phyloP scores from a whole-genome alignment of 345 rosid species.

The Populus pruinosa region DNA sequence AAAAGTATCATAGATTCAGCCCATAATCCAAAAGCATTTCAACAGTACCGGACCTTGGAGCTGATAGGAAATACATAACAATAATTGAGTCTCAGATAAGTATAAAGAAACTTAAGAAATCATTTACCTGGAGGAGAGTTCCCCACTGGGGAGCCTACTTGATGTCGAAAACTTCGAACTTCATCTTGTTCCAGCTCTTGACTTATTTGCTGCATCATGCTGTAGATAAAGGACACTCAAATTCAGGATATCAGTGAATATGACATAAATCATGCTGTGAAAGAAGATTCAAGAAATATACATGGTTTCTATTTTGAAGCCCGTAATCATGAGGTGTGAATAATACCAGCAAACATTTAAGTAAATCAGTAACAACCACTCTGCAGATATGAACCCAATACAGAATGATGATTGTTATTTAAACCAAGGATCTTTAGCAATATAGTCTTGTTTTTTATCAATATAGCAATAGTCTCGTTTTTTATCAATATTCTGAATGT shows the following conservation, averaged over 20 bases:
- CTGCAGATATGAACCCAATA: background rate
- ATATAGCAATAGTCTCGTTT: background rate
- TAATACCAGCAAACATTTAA: background rate
- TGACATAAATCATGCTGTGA: background rate
- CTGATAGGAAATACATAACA: slow-evolving; percentile 17
- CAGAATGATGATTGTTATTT: background rate
- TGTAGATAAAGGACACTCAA: slow-evolving; percentile 16
- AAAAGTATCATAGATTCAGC: slow-evolving; percentile 12
- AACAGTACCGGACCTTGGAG: background rate
- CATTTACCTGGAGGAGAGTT: slow-evolving; percentile 51
- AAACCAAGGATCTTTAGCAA: background rate
- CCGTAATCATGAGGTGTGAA: background rate
- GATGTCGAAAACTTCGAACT: slow-evolving; percentile 42
- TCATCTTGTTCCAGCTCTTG: slow-evolving; percentile 69
- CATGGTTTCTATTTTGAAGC: background rate
- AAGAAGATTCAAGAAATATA: background rate
- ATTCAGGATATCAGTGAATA: background rate
- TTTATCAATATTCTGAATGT: background rate
- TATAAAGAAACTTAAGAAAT: background rate
- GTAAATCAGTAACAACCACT: background rate
- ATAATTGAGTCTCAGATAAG: background rate
- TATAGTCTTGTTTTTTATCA: background rate
- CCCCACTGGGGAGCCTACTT: slow-evolving; percentile 48
- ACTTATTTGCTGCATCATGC: slow-evolving; percentile 59
- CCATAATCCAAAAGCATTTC: slow-evolving; percentile 6